Percentiles rank a stretch among this genome's conserved stretches.
phyloP scores from a whole-genome alignment of 208 protist species.

The Tritrichomonas musculus region DNA sequence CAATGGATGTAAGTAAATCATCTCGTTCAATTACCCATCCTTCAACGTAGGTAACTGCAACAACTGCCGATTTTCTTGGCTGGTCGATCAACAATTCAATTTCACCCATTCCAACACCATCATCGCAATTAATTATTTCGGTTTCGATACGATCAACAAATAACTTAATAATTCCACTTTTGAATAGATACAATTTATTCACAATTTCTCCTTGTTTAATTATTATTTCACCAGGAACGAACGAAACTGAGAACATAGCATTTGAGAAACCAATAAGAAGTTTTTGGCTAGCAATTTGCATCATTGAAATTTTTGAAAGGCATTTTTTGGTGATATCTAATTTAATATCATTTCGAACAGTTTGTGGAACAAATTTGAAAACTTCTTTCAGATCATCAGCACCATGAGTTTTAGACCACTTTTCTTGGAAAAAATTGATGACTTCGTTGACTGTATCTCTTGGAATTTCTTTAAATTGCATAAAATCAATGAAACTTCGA shows the following conservation, averaged over 20 bases:
- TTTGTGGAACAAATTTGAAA: not conserved
- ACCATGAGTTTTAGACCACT: not conserved
- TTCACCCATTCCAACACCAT: not conserved
- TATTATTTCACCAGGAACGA: not conserved
- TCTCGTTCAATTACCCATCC: not conserved
- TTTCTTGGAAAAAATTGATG: not conserved
- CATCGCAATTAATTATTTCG: not conserved
- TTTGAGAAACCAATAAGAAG: not conserved
- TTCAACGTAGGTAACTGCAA: not conserved
- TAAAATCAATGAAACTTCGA: not conserved
- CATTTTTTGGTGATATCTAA: not conserved
- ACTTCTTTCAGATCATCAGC: not conserved
- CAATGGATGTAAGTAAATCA: not conserved
- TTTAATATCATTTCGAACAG: not conserved
- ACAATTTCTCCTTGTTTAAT: not conserved
- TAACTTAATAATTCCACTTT: not conserved
- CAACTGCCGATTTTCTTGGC: not conserved
- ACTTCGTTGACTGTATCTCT: not conserved
- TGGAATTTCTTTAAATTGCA: not conserved
- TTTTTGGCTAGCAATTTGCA: not conserved
- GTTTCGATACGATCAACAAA: not conserved
- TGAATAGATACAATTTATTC: not conserved
- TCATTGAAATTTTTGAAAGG: not conserved
- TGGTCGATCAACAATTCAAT: not conserved
- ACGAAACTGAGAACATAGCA: not conserved